Evolutionary conservation across 2,329 filamentous ascomycete genomes (phyloP).

Genomic region (Aspergillus nomiae): DNA sequence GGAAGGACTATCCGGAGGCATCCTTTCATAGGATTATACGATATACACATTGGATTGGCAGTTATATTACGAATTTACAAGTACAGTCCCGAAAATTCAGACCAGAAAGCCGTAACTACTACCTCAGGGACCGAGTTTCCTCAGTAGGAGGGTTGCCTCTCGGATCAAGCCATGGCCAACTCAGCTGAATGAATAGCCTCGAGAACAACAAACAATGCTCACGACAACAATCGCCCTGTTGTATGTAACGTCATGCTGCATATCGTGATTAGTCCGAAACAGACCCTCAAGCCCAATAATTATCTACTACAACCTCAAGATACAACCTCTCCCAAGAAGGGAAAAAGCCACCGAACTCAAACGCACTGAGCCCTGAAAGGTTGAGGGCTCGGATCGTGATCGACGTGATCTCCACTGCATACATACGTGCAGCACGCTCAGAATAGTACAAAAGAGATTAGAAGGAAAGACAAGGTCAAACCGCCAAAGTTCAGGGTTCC

Average conservation of each 20-base stretch:
- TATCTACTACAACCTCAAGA: background rate
- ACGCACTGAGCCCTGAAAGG: background rate
- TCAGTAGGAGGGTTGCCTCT: background rate
- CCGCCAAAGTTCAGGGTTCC: background rate
- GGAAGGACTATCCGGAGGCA: background rate
- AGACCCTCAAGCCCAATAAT: background rate
- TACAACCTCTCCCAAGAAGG: background rate
- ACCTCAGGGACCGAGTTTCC: background rate
- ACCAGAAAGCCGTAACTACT: no score
- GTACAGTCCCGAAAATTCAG: no score
- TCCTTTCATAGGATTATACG: background rate
- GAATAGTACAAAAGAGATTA: background rate
- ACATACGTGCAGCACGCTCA: slow-evolving; percentile 12
- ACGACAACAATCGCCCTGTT: background rate
- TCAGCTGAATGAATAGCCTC: background rate
- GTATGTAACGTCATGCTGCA: background rate
- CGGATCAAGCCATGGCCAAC: background rate
- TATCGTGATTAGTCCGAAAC: background rate
- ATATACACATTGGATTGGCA: background rate
- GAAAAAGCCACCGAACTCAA: background rate
- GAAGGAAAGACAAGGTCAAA: background rate
- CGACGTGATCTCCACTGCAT: slow-evolving; percentile 20
- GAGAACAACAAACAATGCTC: background rate
- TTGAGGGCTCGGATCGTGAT: slow-evolving; percentile 10
- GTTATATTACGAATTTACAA: no score